phyloP scores from a whole-genome alignment of 108 stramenopile species.

The Nannochloropsis salina region DNA sequence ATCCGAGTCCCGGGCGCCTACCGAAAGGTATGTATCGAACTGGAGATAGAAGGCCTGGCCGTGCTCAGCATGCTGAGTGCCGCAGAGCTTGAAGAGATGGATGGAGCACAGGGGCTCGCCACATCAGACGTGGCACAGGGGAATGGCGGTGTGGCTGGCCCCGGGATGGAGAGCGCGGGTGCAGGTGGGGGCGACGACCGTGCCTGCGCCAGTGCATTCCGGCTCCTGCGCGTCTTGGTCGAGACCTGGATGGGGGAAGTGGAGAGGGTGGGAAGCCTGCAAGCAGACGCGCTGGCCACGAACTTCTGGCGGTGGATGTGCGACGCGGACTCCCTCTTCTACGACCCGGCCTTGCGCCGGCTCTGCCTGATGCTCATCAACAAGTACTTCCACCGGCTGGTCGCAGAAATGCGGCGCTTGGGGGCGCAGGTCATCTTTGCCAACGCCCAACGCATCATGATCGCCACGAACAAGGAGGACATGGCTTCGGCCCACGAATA shows the following conservation, averaged over 20 bases:
- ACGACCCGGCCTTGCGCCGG: conserved; percentile 87
- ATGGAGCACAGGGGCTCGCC: conserved; percentile 50
- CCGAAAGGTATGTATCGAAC: conserved; percentile 81
- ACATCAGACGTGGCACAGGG: conserved; percentile 26
- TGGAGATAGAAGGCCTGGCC: conserved; percentile 81
- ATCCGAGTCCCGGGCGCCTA: conserved; percentile 67
- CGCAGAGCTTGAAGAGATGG: conserved; percentile 39
- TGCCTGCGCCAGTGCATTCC: conserved; percentile 58
- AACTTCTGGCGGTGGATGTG: conserved; percentile 84
- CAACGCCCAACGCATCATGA: conserved; percentile 75
- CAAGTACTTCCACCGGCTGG: conserved; percentile 71
- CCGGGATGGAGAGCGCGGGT: conserved; percentile 28
- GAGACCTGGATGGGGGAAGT: conserved; percentile 77
- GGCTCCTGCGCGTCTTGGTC: conserved; percentile 76
- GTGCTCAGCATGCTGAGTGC: conserved; percentile 51
- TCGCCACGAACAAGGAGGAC: conserved; percentile 81
- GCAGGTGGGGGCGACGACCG: conserved; percentile 35
- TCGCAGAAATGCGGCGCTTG: conserved; percentile 83
- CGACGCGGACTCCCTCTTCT: conserved; percentile 69
- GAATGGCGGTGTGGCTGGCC: conserved; percentile 18
- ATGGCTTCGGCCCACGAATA: conserved; percentile 77
- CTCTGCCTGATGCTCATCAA: conserved; percentile 78
- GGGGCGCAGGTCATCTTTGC: conserved; percentile 88
- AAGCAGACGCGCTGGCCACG: conserved; percentile 77
- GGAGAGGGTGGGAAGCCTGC: conserved; percentile 56